These are phyloP conservation scores for Cladosporium sp. DNA, from an alignment of 2,329 filamentous ascomycete species.

Conservation along the genomic window DNA sequence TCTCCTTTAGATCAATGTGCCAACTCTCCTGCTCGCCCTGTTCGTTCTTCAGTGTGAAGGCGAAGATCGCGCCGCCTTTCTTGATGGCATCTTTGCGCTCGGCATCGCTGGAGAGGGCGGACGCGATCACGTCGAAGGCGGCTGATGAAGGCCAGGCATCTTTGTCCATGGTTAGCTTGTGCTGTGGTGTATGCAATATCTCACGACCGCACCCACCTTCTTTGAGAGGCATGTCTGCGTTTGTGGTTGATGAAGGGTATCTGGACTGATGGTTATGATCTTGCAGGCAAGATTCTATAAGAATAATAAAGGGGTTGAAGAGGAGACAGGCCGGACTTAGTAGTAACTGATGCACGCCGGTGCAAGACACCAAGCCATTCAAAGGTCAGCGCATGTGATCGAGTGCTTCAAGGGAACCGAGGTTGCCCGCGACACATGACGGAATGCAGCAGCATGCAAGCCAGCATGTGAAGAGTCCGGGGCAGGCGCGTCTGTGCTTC, in stretches of 20 bases:
- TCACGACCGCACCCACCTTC: slow-evolving; percentile 55
- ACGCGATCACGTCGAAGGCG: slow-evolving; percentile 86
- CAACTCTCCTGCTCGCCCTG: slow-evolving; percentile 78
- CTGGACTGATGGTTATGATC: neutral
- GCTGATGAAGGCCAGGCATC: slow-evolving; percentile 66
- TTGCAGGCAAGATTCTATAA: neutral
- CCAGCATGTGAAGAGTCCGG: slow-evolving; percentile 11
- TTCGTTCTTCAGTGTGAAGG: slow-evolving; percentile 88
- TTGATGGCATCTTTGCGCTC: slow-evolving; percentile 88
- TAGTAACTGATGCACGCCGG: neutral
- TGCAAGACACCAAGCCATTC: slow-evolving; percentile 7
- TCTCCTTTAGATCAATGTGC: slow-evolving; percentile 94
- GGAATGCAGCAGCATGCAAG: neutral
- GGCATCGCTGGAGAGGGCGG: slow-evolving; percentile 65
- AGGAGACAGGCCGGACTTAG: neutral
- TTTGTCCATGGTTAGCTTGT: neutral
- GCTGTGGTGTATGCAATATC: neutral
- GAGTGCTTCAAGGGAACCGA: neutral
- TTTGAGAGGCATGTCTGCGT: slow-evolving; percentile 65
- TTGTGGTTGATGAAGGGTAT: slow-evolving; percentile 5
- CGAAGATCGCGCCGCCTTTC: slow-evolving; percentile 82
- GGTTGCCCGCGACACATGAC: neutral
- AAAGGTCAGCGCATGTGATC: slow-evolving; percentile 10
- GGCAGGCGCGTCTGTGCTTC: slow-evolving; percentile 4
- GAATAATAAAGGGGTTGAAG: neutral